Conservation (phyloP, 108 stramenopile genomes). For the Skeletonema potamos region DNA sequence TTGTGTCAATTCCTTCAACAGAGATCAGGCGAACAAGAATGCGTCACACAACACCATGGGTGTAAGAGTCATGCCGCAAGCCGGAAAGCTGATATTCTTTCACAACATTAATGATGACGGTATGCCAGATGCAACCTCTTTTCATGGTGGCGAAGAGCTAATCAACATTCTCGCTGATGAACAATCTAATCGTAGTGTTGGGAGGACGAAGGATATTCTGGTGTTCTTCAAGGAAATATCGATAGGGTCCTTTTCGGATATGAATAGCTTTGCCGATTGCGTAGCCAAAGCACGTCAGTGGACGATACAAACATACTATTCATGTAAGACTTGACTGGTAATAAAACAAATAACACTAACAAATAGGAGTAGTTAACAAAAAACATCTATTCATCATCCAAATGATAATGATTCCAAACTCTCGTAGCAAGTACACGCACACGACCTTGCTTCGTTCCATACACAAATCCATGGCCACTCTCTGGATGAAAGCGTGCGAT, state of each 20-base stretch:
- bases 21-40: background rate
- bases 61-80: slow-evolving; percentile 38
- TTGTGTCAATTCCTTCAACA: slow-evolving; percentile 4
- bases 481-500: slow-evolving; percentile 96
- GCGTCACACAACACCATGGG: background rate
- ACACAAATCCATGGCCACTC: slow-evolving; percentile 94
- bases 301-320: slow-evolving; percentile 30
- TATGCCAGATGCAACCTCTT: slow-evolving; percentile 31
- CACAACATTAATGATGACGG: slow-evolving; percentile 43
- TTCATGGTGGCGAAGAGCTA: slow-evolving; percentile 48
- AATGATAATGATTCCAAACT: slow-evolving; percentile 85
- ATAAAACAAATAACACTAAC: background rate
- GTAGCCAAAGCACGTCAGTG: slow-evolving; percentile 17
- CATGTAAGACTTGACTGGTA: background rate
- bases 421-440: slow-evolving; percentile 73
- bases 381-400: slow-evolving; percentile 14
- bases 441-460: slow-evolving; percentile 96
- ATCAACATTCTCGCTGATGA: background rate
- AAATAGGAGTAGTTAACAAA: background rate
- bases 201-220: slow-evolving; percentile 23
- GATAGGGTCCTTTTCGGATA: slow-evolving; percentile 1
- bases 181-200: background rate
- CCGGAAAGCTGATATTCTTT: slow-evolving; percentile 39
- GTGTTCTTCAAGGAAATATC: slow-evolving; percentile 48
- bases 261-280: slow-evolving; percentile 19